A percentile compares a stretch with the other conserved stretches of the same genome.
Conservation (phyloP, 179 eudicot genomes). For the Vitellaria paradoxa region DNA sequence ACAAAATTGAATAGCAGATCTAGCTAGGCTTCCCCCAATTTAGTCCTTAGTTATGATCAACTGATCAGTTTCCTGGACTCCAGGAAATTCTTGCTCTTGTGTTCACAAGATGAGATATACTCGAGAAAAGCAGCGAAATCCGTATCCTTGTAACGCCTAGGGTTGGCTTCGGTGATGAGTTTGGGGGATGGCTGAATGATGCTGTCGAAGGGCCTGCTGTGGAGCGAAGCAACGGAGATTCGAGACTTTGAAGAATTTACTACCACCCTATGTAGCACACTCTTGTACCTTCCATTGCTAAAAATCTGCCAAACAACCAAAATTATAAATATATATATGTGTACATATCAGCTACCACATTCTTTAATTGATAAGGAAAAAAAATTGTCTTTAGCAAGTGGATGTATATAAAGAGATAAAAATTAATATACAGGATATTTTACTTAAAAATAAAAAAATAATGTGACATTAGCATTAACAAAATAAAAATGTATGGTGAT, state of each 20-base stretch:
- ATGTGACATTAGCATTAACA: too few species aligned
- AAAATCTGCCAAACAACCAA: conserved; percentile 27
- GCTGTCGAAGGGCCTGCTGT: conserved; percentile 48
- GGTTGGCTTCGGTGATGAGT: conserved; percentile 61
- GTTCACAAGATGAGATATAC: conserved; percentile 55
- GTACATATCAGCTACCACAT: background rate
- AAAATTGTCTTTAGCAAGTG: too few species aligned
- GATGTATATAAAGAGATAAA: too few species aligned
- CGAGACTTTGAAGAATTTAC: conserved; percentile 51
- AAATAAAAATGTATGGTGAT: too few species aligned
- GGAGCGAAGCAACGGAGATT: conserved; percentile 71
- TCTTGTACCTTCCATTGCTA: conserved; percentile 74
- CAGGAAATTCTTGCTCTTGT: conserved; percentile 63
- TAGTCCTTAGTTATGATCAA: background rate
- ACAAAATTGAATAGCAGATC: background rate
- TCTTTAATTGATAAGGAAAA: background rate
- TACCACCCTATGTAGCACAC: conserved; percentile 63
- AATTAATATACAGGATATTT: too few species aligned
- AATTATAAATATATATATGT: background rate
- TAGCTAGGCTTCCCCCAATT: background rate
- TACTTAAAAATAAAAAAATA: too few species aligned
- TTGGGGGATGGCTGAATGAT: conserved; percentile 52
- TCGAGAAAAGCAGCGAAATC: conserved; percentile 67
- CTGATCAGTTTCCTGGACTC: conserved; percentile 53
- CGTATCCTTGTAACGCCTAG: conserved; percentile 74